A percentile compares a stretch with the other conserved stretches of the same genome.
These are phyloP conservation scores for Tetracladium marchalianum DNA, from an alignment of 495 filamentous ascomycete species.

Conservation along the genomic window DNA sequence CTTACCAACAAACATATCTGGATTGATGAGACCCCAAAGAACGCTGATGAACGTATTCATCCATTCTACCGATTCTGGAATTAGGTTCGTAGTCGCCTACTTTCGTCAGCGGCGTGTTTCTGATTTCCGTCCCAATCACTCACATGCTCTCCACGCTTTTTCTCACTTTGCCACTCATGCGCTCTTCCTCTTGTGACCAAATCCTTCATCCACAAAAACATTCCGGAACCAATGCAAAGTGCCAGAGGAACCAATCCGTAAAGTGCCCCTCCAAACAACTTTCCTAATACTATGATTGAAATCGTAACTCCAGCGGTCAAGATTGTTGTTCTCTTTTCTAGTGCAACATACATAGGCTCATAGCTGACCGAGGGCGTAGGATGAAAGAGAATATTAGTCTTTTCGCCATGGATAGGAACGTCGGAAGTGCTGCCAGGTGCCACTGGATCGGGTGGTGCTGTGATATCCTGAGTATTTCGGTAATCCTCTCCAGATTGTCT, in stretches of 20 bases:
- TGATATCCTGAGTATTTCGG: conserved; percentile 75
- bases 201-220: conserved; percentile 85
- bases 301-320: conserved; percentile 60
- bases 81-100: conserved; percentile 68
- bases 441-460: conserved; percentile 81
- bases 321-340: conserved; percentile 61
- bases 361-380: conserved; percentile 82
- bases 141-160: conserved; percentile 68
- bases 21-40: conserved; percentile 83
- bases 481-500: conserved; percentile 59
- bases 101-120: conserved; percentile 3
- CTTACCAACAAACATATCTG: conserved; percentile 67
- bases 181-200: conserved; percentile 70
- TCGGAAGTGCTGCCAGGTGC: conserved; percentile 73
- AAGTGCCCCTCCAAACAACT: conserved; percentile 66
- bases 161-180: conserved; percentile 82
- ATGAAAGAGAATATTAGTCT: conserved; percentile 93
- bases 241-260: conserved; percentile 65
- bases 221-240: conserved; percentile 56
- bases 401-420: conserved; percentile 90
- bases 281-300: conserved; percentile 67
- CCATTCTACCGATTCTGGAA: conserved; percentile 93
- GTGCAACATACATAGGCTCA: conserved; percentile 67
- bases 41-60: conserved; percentile 78
- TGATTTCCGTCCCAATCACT: conserved; percentile 25